phyloP scores from a whole-genome alignment of 2,329 filamentous ascomycete species.

The Didymella sp. region DNA sequence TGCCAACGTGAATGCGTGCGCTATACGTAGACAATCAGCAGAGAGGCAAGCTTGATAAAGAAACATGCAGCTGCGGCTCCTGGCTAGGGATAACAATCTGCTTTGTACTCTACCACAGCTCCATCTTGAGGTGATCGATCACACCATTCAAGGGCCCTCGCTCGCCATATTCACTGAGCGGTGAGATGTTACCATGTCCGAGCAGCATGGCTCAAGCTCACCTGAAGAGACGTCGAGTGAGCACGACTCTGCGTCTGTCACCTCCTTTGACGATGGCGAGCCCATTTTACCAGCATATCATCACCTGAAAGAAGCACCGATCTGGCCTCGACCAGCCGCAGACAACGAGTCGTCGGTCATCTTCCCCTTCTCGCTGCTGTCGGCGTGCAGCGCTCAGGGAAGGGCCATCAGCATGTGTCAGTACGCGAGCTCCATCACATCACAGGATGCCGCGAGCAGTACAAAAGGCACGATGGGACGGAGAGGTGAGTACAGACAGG shows the following conservation, averaged over 20 bases:
- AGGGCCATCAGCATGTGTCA: slow-evolving; percentile 39
- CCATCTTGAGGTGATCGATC: slow-evolving; percentile 7
- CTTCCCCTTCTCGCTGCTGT: slow-evolving; percentile 36
- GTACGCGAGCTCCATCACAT: slow-evolving; percentile 37
- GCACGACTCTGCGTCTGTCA: slow-evolving; percentile 28
- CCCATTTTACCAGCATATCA: background rate
- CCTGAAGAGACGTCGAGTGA: slow-evolving; percentile 22
- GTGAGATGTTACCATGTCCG: slow-evolving; percentile 29
- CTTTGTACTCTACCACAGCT: background rate
- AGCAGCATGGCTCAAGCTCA: slow-evolving; percentile 24
- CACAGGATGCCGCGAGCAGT: slow-evolving; percentile 27
- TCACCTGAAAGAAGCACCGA: slow-evolving; percentile 10
- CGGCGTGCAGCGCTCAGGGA: slow-evolving; percentile 37
- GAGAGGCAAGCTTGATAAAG: slow-evolving; percentile 13
- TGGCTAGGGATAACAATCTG: background rate
- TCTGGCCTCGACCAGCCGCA: background rate
- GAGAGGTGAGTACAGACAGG: slow-evolving; percentile 24
- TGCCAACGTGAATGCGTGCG: slow-evolving; percentile 8
- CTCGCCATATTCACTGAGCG: slow-evolving; percentile 30
- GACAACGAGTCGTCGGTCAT: slow-evolving; percentile 7
- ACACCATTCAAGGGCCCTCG: slow-evolving; percentile 23
- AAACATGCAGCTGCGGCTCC: slow-evolving; percentile 1
- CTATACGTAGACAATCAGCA: slow-evolving; percentile 11
- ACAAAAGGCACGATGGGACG: slow-evolving; percentile 12
- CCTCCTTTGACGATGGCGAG: slow-evolving; percentile 18